Base-by-base conservation (phyloP, 768 basidiomycete genomes). In the Boletus rubropictus region DNA sequence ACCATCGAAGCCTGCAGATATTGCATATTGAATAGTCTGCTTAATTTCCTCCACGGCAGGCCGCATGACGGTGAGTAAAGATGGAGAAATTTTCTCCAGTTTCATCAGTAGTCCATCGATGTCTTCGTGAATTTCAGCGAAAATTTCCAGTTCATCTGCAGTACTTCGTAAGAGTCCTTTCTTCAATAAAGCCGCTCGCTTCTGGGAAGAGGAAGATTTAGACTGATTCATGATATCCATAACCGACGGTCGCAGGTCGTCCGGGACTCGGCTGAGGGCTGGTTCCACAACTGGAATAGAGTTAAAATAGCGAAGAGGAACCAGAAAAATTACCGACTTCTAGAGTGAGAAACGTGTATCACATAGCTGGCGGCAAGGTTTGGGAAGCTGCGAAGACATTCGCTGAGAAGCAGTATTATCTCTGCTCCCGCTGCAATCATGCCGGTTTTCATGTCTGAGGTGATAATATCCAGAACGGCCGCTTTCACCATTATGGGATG, bases 381-480 rank as follows among this genome's bases (percentile, higher is more conserved):
- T 7, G 82, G 89, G 67, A 89, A 91, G 46, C 74, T 77, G 36
- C 82, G 77, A 27, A 92, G 68, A 48, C 79, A 80, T 46, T 82
- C 76, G 50, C 78, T 80, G 14, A 81, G 77, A 14, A 91, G 71
- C 3, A 82, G 72, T 39, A 93, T 78, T 2, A 84, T 68, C 62
- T 93, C 90, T 9, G 85, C 87, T 7, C 78, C 79, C 14, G 88
- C 82, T 9, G 85, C 86, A 21, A 77, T 65, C 8, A 81, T 78
- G 2, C 87, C 84, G 18, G 67, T 72, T 34, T 68, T 70, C 28
- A 84, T 58, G 56, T 91, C 89, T 0, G 81, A 80, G 10, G 85
- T 85, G 50, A 93, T 84, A 43, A 93, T 89, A 62, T 93, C 89
- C 52, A 90, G 82, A 18, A 86, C 75, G 0, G 89, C 89, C 1